Percentiles rank a stretch among this genome's conserved stretches.
phyloP scores from a whole-genome alignment of 2,329 filamentous ascomycete species.

The Pseudogymnoascus sp. region DNA sequence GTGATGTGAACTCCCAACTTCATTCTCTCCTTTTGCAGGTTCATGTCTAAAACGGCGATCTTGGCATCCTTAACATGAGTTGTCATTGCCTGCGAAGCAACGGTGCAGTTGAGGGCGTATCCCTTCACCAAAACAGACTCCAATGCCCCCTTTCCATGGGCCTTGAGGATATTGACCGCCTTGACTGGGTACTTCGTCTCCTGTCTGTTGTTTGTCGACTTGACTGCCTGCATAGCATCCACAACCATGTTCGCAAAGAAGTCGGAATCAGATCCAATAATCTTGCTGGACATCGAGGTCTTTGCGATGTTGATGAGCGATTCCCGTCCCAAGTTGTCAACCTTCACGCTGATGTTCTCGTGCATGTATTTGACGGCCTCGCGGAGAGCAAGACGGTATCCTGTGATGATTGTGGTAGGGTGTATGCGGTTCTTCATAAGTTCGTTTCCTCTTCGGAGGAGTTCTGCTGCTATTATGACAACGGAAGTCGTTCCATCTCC shows the following conservation, averaged over 20 bases:
- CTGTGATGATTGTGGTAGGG: slow-evolving; percentile 97
- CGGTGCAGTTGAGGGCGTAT: slow-evolving; percentile 96
- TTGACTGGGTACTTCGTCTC: slow-evolving; percentile 98
- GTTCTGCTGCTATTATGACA: slow-evolving; percentile 91
- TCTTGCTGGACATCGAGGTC: slow-evolving; percentile 99
- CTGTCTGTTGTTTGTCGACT: slow-evolving; percentile 80
- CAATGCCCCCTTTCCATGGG: slow-evolving; percentile 82
- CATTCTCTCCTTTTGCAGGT: slow-evolving; percentile 98
- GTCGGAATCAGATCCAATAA: slow-evolving; percentile 89
- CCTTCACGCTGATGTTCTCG: slow-evolving; percentile 94
- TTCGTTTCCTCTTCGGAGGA: slow-evolving; percentile 88
- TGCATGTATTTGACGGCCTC: slow-evolving; percentile 99
- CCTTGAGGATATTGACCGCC: slow-evolving; percentile 97
- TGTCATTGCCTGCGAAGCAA: slow-evolving; percentile 95
- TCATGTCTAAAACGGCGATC: slow-evolving; percentile 96
- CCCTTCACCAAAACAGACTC: slow-evolving; percentile 91
- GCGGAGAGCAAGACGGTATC: slow-evolving; percentile 87
- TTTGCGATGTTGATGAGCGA: slow-evolving; percentile 91
- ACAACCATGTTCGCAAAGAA: slow-evolving; percentile 98
- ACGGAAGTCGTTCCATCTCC: slow-evolving; percentile 97
- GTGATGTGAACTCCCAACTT: slow-evolving; percentile 98
- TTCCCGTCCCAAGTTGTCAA: slow-evolving; percentile 82
- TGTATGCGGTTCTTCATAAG: slow-evolving; percentile 99
- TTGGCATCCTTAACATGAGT: slow-evolving; percentile 88
- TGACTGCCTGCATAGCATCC: slow-evolving; percentile 90